These are phyloP conservation scores for Antrodiella citrinella DNA, from an alignment of 768 basidiomycete genomes.

Conservation along the genomic window DNA sequence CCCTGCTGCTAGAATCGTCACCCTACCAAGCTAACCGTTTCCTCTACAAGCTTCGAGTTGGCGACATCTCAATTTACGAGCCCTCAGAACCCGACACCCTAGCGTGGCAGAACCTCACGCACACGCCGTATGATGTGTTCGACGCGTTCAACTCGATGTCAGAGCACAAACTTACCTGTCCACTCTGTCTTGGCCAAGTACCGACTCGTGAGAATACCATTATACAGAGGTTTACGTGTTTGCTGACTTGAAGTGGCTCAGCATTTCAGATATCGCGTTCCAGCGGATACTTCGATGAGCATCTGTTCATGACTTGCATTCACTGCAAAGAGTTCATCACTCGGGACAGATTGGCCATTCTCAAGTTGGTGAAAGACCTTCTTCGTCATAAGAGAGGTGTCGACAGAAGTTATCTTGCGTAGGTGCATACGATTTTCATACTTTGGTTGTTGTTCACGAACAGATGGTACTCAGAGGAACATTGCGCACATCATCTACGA, in stretches of 20 bases:
- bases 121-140: conserved; percentile 25
- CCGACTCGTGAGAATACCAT: conserved; percentile 24
- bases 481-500: no score
- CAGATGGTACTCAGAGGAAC: no score
- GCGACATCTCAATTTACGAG: conserved; percentile 12
- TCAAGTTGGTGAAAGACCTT: conserved; percentile 36
- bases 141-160: conserved; percentile 22
- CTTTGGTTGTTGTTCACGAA: no score
- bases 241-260: conserved; percentile 15
- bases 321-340: conserved; percentile 34
- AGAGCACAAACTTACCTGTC: conserved; percentile 26
- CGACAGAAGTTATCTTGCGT: no score
- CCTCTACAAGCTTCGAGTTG: conserved; percentile 17
- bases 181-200: conserved; percentile 24
- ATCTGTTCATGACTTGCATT: conserved; percentile 30
- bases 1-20: no score
- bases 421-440: no score
- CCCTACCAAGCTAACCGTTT: no score
- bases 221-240: neutral
- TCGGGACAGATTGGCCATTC: conserved; percentile 31
- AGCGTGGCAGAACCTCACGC: conserved; percentile 15
- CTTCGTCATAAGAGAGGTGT: no score
- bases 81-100: conserved; percentile 6
- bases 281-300: conserved; percentile 40
- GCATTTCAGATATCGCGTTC: conserved; percentile 33